Evolutionary conservation across 106 monocot genomes (phyloP).

Genomic region (Allium cepa): DNA sequence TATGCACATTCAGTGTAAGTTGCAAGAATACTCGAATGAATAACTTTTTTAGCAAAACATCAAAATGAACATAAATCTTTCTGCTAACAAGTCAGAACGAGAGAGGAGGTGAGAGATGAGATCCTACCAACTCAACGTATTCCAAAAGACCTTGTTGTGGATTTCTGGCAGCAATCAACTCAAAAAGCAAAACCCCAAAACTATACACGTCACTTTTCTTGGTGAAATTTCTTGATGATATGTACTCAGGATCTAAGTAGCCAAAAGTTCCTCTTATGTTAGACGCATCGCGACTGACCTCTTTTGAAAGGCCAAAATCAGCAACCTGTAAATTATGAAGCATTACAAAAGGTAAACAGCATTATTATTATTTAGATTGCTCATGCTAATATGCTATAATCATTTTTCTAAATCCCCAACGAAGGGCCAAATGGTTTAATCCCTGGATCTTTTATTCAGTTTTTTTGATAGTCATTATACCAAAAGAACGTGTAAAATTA

Average conservation of each 20-base stretch:
- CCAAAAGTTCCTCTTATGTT: constrained; percentile 82
- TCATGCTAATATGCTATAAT: no score
- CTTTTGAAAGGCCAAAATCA: constrained; percentile 95
- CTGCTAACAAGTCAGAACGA: neutral
- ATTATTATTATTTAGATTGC: no score
- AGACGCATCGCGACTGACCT: constrained; percentile 45
- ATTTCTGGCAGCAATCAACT: constrained; percentile 81
- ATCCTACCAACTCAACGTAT: constrained; percentile 91
- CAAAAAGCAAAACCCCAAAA: constrained; percentile 89
- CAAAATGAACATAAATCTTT: no score
- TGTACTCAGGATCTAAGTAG: constrained; percentile 94
- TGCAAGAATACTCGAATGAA: no score
- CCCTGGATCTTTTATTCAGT: no score
- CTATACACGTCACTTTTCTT: constrained; percentile 99
- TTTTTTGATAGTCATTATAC: no score
- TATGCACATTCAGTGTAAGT: no score
- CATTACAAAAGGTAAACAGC: neutral
- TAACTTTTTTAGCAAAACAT: no score
- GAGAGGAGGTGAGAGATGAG: neutral
- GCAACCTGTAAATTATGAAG: constrained; percentile 44
- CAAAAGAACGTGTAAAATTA: no score
- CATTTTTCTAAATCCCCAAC: no score
- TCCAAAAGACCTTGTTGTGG: constrained; percentile 95
- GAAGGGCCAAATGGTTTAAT: no score
- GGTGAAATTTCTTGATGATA: constrained; percentile 77